phyloP scores from a whole-genome alignment of 768 basidiomycete genomes.

The Cystofilobasidium ferigula region DNA sequence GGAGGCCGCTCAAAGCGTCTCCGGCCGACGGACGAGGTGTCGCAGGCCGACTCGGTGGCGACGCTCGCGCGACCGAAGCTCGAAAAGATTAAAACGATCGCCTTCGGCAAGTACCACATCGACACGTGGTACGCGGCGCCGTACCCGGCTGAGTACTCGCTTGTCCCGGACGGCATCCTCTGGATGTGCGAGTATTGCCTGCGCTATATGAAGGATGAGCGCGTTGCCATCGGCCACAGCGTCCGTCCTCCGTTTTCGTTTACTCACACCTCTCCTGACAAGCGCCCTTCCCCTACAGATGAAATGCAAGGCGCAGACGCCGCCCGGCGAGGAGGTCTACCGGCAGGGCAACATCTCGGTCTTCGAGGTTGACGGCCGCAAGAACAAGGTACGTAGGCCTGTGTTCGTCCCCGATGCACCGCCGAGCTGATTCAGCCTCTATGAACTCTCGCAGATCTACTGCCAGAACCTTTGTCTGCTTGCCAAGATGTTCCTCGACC shows the following conservation, averaged over 20 bases:
- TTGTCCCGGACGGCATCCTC: slow-evolving; percentile 76
- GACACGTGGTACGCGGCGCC: slow-evolving; percentile 99
- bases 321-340: slow-evolving; percentile 97
- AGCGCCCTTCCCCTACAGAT: slow-evolving; percentile 44
- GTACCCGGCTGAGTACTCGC: slow-evolving; percentile 92
- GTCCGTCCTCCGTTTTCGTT: slow-evolving; percentile 51
- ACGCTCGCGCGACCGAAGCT: slow-evolving; percentile 10
- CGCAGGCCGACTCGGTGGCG: not conserved
- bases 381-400: slow-evolving; percentile 81
- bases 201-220: slow-evolving; percentile 83
- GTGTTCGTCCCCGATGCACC: too few relatives aligned
- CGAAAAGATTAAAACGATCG: slow-evolving; percentile 64
- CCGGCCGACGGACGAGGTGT: slow-evolving; percentile 42
- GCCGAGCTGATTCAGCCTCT: not conserved
- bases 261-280: not conserved
- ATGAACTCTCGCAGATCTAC: slow-evolving; percentile 56
- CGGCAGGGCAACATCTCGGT: slow-evolving; percentile 76
- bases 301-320: slow-evolving; percentile 90
- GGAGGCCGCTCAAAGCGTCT: not conserved
- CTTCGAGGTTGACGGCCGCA: slow-evolving; percentile 95
- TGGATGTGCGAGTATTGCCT: slow-evolving; percentile 98
- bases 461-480: slow-evolving; percentile 96
- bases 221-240: slow-evolving; percentile 74
- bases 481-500: slow-evolving; percentile 98
- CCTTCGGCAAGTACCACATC: slow-evolving; percentile 84